Conservation (phyloP, 768 basidiomycete genomes). For the Psilocybe sp. region DNA sequence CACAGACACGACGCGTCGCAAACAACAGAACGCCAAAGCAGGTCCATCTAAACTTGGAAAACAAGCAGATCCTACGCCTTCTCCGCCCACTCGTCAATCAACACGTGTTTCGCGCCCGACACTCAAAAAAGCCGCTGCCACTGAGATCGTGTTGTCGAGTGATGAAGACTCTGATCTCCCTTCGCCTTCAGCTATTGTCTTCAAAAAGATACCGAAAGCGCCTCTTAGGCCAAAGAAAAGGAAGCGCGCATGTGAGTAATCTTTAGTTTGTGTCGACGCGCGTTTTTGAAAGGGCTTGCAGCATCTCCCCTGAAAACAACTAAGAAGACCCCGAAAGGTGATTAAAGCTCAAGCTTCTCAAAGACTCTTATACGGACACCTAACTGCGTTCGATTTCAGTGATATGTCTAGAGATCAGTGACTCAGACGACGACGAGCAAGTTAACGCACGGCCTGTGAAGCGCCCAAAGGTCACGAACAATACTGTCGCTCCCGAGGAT, state of each 20-base stretch:
- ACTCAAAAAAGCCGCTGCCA: constrained; percentile 4
- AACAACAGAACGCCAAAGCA: constrained; percentile 4
- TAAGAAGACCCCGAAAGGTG: background rate
- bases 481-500: background rate
- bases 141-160: background rate
- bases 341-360: background rate
- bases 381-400: constrained; percentile 5
- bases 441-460: constrained; percentile 1
- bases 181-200: too few species aligned
- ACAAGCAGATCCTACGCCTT: background rate
- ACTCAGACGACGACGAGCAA: background rate
- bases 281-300: background rate
- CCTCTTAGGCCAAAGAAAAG: too few species aligned
- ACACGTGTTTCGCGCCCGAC: constrained; percentile 8
- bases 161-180: background rate
- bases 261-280: too few species aligned
- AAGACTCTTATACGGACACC: background rate
- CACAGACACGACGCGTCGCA: background rate
- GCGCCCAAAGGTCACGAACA: background rate
- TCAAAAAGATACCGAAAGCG: too few species aligned
- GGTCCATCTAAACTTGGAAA: constrained; percentile 4
- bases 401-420: constrained; percentile 3
- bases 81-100: constrained; percentile 4
- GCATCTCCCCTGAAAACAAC: background rate
- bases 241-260: too few species aligned